A percentile compares a stretch with the other conserved stretches of the same genome.
These are phyloP conservation scores for Psidium friedrichsthalianum DNA, from an alignment of 345 rosid species.

Conservation along the genomic window DNA sequence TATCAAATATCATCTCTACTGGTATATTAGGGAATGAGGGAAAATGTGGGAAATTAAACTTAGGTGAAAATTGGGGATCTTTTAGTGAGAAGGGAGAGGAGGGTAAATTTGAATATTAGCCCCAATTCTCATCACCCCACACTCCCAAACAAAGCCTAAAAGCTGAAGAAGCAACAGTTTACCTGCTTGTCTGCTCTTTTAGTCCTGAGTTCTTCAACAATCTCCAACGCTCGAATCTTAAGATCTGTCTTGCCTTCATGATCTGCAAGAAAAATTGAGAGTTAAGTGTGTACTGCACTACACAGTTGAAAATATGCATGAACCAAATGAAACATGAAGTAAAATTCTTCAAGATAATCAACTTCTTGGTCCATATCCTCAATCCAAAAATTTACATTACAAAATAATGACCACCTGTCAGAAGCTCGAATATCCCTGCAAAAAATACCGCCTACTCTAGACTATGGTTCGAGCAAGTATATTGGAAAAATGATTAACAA, in stretches of 20 bases:
- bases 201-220: slow-evolving; percentile 83
- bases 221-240: slow-evolving; percentile 85
- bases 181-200: slow-evolving; percentile 98
- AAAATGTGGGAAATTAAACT: background rate
- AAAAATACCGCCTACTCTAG: background rate
- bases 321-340: background rate
- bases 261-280: slow-evolving; percentile 25
- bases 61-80: background rate
- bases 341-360: background rate
- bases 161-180: background rate
- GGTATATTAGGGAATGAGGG: background rate
- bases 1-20: background rate
- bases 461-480: background rate
- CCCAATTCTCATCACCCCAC: background rate
- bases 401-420: background rate
- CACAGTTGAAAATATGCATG: background rate
- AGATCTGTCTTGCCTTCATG: slow-evolving; percentile 89
- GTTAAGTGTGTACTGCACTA: background rate
- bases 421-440: background rate
- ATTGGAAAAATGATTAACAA: background rate
- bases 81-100: background rate
- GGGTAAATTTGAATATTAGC: background rate
- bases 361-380: background rate
- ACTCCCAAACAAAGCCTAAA: background rate
- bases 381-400: background rate